Percentiles rank a stretch among this genome's conserved stretches.
phyloP scores from a whole-genome alignment of 1,139 yeast genomes.

The Yamadazyma mexicana region DNA sequence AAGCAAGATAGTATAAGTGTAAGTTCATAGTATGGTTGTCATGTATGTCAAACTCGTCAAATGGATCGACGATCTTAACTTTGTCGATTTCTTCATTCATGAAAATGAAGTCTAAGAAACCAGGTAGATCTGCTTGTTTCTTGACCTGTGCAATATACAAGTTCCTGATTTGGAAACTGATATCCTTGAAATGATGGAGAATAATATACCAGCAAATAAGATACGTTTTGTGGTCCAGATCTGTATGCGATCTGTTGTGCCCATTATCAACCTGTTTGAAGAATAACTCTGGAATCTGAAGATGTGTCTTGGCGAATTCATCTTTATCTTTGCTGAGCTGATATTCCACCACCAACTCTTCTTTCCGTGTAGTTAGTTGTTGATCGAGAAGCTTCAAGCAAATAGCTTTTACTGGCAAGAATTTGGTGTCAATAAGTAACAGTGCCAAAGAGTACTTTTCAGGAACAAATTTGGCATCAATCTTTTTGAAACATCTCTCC shows the following conservation, averaged over 20 bases:
- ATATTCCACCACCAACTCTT: conserved; percentile 60
- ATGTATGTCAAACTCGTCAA: conserved; percentile 18
- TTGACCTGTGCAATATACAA: conserved; percentile 60
- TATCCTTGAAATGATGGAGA: conserved; percentile 61
- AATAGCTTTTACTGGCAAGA: conserved; percentile 28
- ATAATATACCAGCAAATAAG: conserved; percentile 71
- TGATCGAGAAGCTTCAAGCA: conserved; percentile 36
- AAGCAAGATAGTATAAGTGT: conserved; percentile 57
- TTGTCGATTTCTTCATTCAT: conserved; percentile 48
- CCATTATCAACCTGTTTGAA: neutral
- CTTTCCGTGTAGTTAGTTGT: conserved; percentile 42
- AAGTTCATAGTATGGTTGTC: conserved; percentile 37
- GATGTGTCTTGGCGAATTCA: conserved; percentile 16
- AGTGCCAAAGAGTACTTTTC: conserved; percentile 19
- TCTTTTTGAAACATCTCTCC: conserved; percentile 24
- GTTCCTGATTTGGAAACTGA: conserved; percentile 64
- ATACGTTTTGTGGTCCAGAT: conserved; percentile 28
- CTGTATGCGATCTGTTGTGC: conserved; percentile 14
- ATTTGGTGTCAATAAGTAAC: conserved; percentile 23
- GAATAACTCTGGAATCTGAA: conserved; percentile 33
- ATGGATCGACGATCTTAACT: conserved; percentile 12
- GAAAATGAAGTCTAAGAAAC: conserved; percentile 51
- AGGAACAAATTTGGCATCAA: conserved; percentile 5
- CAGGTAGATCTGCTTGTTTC: conserved; percentile 44
- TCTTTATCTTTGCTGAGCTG: conserved; percentile 43